Evolutionary conservation across 495 filamentous ascomycete species (phyloP), one percentile per base, ranked within the genome.

Genomic region (Hyaloscypha finlandica): DNA sequence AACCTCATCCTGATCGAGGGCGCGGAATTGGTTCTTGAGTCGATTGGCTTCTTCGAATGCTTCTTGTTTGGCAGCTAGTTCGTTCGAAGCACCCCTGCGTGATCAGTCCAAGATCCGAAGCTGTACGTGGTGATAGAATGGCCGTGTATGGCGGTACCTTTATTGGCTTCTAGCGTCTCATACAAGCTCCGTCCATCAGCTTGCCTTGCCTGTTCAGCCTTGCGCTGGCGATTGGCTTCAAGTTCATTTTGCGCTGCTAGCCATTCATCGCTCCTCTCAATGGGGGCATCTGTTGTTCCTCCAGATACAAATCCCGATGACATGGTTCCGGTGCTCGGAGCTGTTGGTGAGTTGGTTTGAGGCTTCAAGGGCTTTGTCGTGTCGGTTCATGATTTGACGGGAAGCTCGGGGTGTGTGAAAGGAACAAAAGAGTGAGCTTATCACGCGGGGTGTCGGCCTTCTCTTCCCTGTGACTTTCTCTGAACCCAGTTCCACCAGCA

Each of bases 11-110:
- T 97, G 92, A 73, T 98, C 93, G 45, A 99, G 85, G 9, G 92
- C 85, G 62, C 93, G 90, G 80, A 97, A 99, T 80, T 98, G 95
- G 75, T 98, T 97, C 77, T 90, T 90, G 55, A 99, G 77, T 66
- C 89, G 86, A 64, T 86, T 86, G 69, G 90, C 89, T 77, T 99
- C 96, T 77, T 97, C 94, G 77, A 97, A 97, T 59, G 92, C 93
- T 73, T 96, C 94, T 79, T 98, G 93, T 77, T 98, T 98, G 69
- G 92, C 92, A 75, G 91, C 93, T 68, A n/a, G 35, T 57, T 58
- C 32, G 58, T 64, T 71, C 65, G 64, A 66, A 69, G 61, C 56
- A 73, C 55, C 58, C 30, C 69, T 68, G 69, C 42, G 63, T 71
- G 73, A 72, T 68, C 63, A 68, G 53, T 64, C 66, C 60, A 64